Conservation (phyloP, 768 basidiomycete species). For the Russula earlei region DNA sequence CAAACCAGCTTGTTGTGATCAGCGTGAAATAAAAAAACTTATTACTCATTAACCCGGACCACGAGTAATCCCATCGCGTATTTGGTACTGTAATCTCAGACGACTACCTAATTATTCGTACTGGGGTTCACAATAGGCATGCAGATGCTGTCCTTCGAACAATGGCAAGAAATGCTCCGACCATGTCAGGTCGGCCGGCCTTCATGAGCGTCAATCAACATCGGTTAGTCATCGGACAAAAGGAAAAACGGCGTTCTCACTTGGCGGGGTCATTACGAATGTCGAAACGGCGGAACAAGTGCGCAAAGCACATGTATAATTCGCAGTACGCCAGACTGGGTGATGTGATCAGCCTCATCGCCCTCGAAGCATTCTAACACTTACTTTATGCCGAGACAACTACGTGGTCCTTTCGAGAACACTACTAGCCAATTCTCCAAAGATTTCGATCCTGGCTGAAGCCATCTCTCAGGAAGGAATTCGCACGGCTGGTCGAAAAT, state of each 20-base stretch:
- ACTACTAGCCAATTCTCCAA: slow-evolving; percentile 13
- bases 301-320: slow-evolving; percentile 17
- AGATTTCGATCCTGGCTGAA: not conserved
- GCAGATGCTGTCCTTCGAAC: slow-evolving; percentile 9
- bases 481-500: slow-evolving; percentile 13
- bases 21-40: too few species aligned
- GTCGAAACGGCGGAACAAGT: slow-evolving; percentile 20
- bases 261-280: not conserved
- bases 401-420: slow-evolving; percentile 19
- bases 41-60: too few species aligned
- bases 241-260: too few species aligned
- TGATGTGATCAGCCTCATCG: not conserved
- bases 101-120: not conserved
- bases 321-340: slow-evolving; percentile 19
- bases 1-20: too few species aligned
- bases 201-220: not conserved
- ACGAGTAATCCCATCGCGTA: too few species aligned
- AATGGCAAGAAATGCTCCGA: slow-evolving; percentile 9
- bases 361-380: not conserved
- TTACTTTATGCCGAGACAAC: slow-evolving; percentile 20
- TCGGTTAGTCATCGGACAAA: too few species aligned
- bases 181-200: slow-evolving; percentile 6
- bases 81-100: too few species aligned
- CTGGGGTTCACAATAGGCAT: slow-evolving; percentile 7
- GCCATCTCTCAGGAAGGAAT: slow-evolving; percentile 20